Evolutionary conservation across 23 red algal genomes (phyloP).

Genomic region (Gracilaria gracilis): DNA sequence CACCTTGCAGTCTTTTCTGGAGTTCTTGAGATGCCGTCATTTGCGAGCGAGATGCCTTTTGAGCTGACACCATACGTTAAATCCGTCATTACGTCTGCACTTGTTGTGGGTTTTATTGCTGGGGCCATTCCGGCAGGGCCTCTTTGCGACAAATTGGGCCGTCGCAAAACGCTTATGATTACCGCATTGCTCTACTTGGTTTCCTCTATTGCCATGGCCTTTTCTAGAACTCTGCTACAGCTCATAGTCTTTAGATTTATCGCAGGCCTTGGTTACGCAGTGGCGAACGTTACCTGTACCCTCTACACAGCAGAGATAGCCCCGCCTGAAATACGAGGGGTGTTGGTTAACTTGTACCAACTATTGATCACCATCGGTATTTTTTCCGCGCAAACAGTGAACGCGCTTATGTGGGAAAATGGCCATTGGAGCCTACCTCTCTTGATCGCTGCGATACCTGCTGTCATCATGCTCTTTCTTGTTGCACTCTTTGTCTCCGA

Average conservation of each 20-base stretch:
- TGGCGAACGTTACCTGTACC: constrained; percentile 70
- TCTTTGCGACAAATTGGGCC: constrained; percentile 47
- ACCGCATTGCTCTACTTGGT: constrained; percentile 22
- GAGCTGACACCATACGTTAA: constrained; percentile 17
- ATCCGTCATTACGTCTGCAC: constrained; percentile 51
- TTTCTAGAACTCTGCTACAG: constrained; percentile 17
- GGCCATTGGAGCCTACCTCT: constrained; percentile 35
- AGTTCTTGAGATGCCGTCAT: constrained; percentile 62
- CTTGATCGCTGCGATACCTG: constrained; percentile 36
- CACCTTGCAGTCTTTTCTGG: constrained; percentile 71
- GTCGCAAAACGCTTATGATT: constrained; percentile 47
- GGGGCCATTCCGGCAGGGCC: constrained; percentile 52
- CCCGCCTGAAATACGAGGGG: constrained; percentile 56
- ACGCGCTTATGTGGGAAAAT: constrained; percentile 43
- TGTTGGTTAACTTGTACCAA: constrained; percentile 79
- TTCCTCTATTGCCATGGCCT: constrained; percentile 26
- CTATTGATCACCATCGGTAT: constrained; percentile 77
- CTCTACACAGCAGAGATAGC: constrained; percentile 71
- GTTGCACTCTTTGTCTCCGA: constrained; percentile 53
- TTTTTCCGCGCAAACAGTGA: constrained; percentile 53
- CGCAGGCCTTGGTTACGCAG: constrained; percentile 52
- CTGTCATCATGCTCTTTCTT: constrained; percentile 16
- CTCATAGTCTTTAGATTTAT: constrained; percentile 31
- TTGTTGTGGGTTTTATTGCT: constrained; percentile 34
- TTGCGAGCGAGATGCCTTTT: constrained; percentile 34